Percentiles rank a stretch among this genome's conserved stretches.
phyloP scores from a whole-genome alignment of 2,329 filamentous ascomycete genomes.

The Annulohypoxylon truncatum region DNA sequence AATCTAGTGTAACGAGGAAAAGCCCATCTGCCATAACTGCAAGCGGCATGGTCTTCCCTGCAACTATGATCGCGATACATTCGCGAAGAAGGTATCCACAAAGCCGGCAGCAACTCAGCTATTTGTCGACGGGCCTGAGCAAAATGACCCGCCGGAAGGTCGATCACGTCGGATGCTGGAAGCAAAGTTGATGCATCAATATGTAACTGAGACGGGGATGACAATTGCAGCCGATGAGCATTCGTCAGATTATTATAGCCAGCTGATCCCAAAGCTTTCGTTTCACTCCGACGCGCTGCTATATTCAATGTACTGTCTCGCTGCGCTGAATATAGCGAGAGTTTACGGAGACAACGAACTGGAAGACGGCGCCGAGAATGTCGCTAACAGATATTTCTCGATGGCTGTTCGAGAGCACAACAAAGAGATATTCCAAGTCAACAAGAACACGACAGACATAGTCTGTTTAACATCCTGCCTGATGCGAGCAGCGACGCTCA shows the following conservation, averaged over 20 bases:
- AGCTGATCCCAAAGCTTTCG: constrained; percentile 18
- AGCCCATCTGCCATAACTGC: constrained; percentile 39
- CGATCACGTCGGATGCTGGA: constrained; percentile 33
- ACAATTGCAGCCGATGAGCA: constrained; percentile 29
- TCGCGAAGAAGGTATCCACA: constrained; percentile 2
- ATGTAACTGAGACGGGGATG: constrained; percentile 28
- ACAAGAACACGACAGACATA: constrained; percentile 26
- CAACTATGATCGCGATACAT: constrained; percentile 38
- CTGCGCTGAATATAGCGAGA: constrained; percentile 33
- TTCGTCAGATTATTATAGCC: constrained; percentile 1
- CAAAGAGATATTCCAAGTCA: constrained; percentile 32
- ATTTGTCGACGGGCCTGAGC: constrained; percentile 1
- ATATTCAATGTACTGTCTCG: constrained; percentile 37
- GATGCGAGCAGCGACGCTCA: constrained; percentile 17
- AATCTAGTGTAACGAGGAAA: constrained; percentile 39
- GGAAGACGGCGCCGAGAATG: constrained; percentile 11
- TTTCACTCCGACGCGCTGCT: constrained; percentile 34
- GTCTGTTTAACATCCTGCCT: constrained; percentile 35
- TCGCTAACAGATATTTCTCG: constrained; percentile 33
- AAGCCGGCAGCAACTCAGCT: constrained; percentile 1
- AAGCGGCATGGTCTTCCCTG: constrained; percentile 36
- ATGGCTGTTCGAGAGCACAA: constrained; percentile 41
- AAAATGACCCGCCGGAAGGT: constrained; percentile 33
- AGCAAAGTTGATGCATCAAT: constrained; percentile 36
- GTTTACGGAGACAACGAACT: constrained; percentile 21